These are phyloP conservation scores for Blastocystis sp. DNA, from an alignment of 352 stramenopile species.

Conservation along the genomic window DNA sequence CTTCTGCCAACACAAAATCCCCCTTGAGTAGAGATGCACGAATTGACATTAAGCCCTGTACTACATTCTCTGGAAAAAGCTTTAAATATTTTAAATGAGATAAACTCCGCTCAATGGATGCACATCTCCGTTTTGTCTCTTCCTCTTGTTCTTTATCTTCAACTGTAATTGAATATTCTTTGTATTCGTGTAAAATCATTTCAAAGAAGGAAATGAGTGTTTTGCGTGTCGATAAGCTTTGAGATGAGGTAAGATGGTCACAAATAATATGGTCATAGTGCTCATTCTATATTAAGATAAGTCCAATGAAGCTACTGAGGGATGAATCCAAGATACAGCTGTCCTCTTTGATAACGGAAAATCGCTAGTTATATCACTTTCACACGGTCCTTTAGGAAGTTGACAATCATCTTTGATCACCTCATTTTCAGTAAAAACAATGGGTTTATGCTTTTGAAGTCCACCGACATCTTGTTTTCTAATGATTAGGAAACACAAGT, in stretches of 20 bases:
- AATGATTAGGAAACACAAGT: neutral
- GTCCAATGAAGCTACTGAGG: neutral
- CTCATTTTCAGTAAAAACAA: conserved; percentile 30
- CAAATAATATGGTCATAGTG: neutral
- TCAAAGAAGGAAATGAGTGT: conserved; percentile 15
- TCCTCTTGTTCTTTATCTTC: neutral
- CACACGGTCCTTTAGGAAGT: neutral
- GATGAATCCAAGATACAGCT: neutral
- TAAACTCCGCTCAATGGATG: neutral
- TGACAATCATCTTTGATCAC: neutral
- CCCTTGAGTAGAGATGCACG: neutral
- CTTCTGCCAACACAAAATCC: neutral
- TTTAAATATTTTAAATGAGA: conserved; percentile 4
- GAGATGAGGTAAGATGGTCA: neutral
- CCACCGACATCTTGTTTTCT: conserved; percentile 6
- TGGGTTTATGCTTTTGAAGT: neutral
- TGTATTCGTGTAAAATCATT: neutral
- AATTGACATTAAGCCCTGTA: neutral
- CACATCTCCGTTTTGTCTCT: neutral
- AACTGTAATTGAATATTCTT: neutral
- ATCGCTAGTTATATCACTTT: neutral
- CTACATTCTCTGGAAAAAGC: neutral
- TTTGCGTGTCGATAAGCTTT: neutral
- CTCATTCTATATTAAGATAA: neutral
- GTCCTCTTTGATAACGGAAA: neutral